These are phyloP conservation scores for Tuber indicum DNA, from an alignment of 495 filamentous ascomycete genomes.

Conservation along the genomic window DNA sequence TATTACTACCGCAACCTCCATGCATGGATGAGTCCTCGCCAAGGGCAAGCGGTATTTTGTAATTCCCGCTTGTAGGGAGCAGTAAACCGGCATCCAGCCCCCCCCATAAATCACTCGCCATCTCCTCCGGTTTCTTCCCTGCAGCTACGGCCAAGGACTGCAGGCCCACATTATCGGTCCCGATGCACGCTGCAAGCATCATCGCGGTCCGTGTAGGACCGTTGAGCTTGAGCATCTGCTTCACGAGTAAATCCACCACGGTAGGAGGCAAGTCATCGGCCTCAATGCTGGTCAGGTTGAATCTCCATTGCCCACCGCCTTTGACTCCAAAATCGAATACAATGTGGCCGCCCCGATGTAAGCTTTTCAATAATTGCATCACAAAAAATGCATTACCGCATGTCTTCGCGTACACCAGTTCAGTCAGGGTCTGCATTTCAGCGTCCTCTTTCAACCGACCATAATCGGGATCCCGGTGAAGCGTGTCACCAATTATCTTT, in stretches of 20 bases:
- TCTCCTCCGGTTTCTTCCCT: constrained; percentile 38
- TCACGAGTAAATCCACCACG: constrained; percentile 40
- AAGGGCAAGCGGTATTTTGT: constrained; percentile 36
- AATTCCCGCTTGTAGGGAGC: constrained; percentile 37
- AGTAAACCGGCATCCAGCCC: constrained; percentile 39
- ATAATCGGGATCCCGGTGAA: constrained; percentile 38
- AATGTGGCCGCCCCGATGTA: constrained; percentile 39
- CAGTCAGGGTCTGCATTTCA: constrained; percentile 41
- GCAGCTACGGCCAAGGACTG: constrained; percentile 36
- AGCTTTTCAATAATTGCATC: constrained; percentile 39
- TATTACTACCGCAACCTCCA: constrained; percentile 9
- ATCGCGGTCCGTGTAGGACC: constrained; percentile 40
- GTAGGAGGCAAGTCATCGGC: constrained; percentile 39
- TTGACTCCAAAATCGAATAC: constrained; percentile 38
- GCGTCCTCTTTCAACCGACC: constrained; percentile 33
- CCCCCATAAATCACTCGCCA: constrained; percentile 38
- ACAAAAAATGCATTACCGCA: constrained; percentile 42
- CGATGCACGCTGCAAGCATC: constrained; percentile 39
- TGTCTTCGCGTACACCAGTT: constrained; percentile 41
- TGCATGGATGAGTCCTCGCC: constrained; percentile 2
- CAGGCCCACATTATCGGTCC: constrained; percentile 37
- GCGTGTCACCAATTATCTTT: constrained; percentile 40
- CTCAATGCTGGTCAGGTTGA: constrained; percentile 41
- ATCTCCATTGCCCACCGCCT: constrained; percentile 38
- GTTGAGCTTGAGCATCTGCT: constrained; percentile 38